These are phyloP conservation scores for Solanum hybrid DNA, from an alignment of 305 asterid species.

Conservation along the genomic window DNA sequence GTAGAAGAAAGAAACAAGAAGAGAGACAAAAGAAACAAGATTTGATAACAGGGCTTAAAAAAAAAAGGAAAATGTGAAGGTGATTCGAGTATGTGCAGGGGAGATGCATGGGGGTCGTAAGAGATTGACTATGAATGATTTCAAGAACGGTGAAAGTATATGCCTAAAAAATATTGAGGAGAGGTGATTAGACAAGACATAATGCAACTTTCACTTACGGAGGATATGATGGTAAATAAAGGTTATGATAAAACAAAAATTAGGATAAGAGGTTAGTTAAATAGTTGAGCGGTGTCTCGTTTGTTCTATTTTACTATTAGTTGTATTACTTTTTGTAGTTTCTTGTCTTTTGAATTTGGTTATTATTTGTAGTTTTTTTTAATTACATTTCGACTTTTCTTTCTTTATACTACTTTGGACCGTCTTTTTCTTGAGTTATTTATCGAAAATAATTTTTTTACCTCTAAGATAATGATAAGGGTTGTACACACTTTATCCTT, in stretches of 20 bases:
- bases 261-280: not conserved
- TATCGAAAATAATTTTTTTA: not conserved
- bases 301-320: not conserved
- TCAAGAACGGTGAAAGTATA: not conserved
- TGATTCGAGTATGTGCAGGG: not conserved
- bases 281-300: not conserved
- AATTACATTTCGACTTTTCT: not conserved
- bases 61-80: not conserved
- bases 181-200: too few species aligned
- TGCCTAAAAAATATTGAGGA: too few species aligned
- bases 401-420: not conserved
- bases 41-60: not conserved
- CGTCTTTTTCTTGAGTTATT: not conserved
- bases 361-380: not conserved
- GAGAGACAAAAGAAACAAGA: constrained; percentile 16
- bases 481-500: too few species aligned
- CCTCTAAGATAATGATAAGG: not conserved
- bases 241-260: too few species aligned
- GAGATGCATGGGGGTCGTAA: not conserved
- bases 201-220: too few species aligned
- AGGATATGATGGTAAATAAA: not conserved
- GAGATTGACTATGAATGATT: not conserved
- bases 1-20: not conserved
- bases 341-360: too few species aligned
- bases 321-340: too few species aligned